Evolutionary conservation across 768 basidiomycete species (phyloP).

Genomic region (Rhodotorula toruloides): DNA sequence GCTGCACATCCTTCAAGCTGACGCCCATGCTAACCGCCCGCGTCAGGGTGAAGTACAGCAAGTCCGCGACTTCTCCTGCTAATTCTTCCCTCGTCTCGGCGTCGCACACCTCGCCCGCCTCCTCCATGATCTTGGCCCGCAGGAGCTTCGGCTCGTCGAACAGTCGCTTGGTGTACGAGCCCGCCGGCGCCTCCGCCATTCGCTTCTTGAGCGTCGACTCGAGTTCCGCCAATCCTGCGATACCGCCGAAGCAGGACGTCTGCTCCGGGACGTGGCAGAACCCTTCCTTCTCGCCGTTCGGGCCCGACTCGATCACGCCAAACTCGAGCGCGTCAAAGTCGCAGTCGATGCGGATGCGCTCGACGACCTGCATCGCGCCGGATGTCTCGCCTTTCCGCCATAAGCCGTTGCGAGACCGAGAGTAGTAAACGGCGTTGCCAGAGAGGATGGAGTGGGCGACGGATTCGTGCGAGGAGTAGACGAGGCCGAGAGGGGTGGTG

Average conservation of each 20-base stretch:
- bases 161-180: conserved; percentile 82
- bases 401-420: conserved; percentile 77
- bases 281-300: conserved; percentile 37
- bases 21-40: conserved; percentile 81
- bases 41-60: conserved; percentile 84
- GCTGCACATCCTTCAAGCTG: conserved; percentile 72
- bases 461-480: conserved; percentile 86
- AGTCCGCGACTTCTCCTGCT: conserved; percentile 91
- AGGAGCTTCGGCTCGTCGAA: conserved; percentile 78
- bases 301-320: conserved; percentile 60
- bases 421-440: conserved; percentile 91
- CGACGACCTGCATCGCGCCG: conserved; percentile 82
- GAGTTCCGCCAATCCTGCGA: conserved; percentile 71
- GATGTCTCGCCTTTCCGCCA: conserved; percentile 98
- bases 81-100: conserved; percentile 67
- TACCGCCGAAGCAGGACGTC: conserved; percentile 79
- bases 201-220: conserved; percentile 72
- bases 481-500: conserved; percentile 64
- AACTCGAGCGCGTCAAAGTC: conserved; percentile 90
- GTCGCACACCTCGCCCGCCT: conserved; percentile 91
- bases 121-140: conserved; percentile 92
- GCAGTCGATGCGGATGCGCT: conserved; percentile 79
- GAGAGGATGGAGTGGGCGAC: conserved; percentile 78
- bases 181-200: conserved; percentile 69
- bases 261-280: conserved; percentile 59